Conservation (phyloP, 2,329 filamentous ascomycete genomes). For the Fusarium decemcellulare region DNA sequence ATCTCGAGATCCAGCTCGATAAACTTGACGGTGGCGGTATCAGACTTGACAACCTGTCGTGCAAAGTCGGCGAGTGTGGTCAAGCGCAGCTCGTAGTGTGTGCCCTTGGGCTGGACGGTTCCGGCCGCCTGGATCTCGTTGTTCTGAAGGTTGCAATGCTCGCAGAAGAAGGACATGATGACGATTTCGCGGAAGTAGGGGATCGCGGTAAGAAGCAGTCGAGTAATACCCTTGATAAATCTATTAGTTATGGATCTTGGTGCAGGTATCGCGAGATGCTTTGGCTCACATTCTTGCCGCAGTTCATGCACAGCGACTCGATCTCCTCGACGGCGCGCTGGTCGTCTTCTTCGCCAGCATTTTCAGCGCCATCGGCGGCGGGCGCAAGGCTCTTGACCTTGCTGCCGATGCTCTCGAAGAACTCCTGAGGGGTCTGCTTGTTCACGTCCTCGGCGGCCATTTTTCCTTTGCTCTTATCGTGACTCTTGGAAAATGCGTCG, state of each 20-base stretch:
- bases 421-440: slow-evolving; percentile 62
- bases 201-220: slow-evolving; percentile 90
- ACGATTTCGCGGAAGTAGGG: slow-evolving; percentile 98
- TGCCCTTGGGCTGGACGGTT: slow-evolving; percentile 90
- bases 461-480: slow-evolving; percentile 28
- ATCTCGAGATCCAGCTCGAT: slow-evolving; percentile 96
- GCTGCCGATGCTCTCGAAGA: slow-evolving; percentile 74
- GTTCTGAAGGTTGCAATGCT: slow-evolving; percentile 90
- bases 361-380: slow-evolving; percentile 52
- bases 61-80: slow-evolving; percentile 81
- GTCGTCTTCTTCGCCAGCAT: slow-evolving; percentile 52
- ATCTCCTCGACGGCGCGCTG: slow-evolving; percentile 76
- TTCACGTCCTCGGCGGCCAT: slow-evolving; percentile 61
- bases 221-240: slow-evolving; percentile 79
- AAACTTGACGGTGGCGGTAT: slow-evolving; percentile 87
- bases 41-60: slow-evolving; percentile 92
- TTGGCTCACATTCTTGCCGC: slow-evolving; percentile 77
- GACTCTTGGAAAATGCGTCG: slow-evolving; percentile 28
- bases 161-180: slow-evolving; percentile 96
- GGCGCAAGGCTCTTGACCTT: slow-evolving; percentile 69
- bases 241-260: slow-evolving; percentile 31
- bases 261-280: not conserved
- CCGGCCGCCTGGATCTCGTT: slow-evolving; percentile 95
- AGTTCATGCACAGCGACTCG: slow-evolving; percentile 90
- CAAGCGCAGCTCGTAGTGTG: slow-evolving; percentile 86